A percentile compares a stretch with the other conserved stretches of the same genome.
phyloP scores from a whole-genome alignment of 2,329 filamentous ascomycete species.

The Fusarium siculi region DNA sequence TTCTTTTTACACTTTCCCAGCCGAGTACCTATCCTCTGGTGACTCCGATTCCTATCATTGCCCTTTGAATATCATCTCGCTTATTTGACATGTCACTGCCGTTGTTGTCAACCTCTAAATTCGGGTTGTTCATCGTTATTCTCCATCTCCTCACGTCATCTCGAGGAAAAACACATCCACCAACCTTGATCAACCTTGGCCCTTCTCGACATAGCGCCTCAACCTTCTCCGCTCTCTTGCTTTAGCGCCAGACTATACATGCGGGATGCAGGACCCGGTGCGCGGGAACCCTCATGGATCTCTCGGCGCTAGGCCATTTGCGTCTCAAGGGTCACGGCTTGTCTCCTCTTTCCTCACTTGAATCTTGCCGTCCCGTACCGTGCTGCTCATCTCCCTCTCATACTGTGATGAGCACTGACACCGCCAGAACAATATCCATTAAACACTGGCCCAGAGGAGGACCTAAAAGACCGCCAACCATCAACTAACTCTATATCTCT shows the following conservation, averaged over 20 bases:
- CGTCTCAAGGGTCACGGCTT: background rate
- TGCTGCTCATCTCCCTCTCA: background rate
- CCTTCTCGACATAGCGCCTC: background rate
- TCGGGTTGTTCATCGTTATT: background rate
- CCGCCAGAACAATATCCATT: background rate
- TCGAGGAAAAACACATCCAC: background rate
- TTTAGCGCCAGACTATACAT: slow-evolving; percentile 29
- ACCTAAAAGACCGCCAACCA: background rate
- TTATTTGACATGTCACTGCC: background rate
- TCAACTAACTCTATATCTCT: background rate
- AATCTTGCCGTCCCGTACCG: slow-evolving; percentile 7
- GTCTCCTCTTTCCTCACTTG: slow-evolving; percentile 37
- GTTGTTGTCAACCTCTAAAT: background rate
- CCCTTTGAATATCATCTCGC: background rate
- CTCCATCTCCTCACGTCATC: slow-evolving; percentile 30
- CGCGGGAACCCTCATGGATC: slow-evolving; percentile 37
- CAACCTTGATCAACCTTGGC: slow-evolving; percentile 25
- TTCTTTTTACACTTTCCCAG: background rate
- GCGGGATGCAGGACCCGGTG: slow-evolving; percentile 42
- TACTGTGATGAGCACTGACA: slow-evolving; percentile 1
- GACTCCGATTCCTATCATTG: background rate
- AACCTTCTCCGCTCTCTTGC: background rate
- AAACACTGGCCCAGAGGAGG: background rate
- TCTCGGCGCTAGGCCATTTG: slow-evolving; percentile 15
- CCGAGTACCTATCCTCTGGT: background rate